Base-by-base conservation (phyloP, 768 basidiomycete species). In the Saitozyma sp. region DNA sequence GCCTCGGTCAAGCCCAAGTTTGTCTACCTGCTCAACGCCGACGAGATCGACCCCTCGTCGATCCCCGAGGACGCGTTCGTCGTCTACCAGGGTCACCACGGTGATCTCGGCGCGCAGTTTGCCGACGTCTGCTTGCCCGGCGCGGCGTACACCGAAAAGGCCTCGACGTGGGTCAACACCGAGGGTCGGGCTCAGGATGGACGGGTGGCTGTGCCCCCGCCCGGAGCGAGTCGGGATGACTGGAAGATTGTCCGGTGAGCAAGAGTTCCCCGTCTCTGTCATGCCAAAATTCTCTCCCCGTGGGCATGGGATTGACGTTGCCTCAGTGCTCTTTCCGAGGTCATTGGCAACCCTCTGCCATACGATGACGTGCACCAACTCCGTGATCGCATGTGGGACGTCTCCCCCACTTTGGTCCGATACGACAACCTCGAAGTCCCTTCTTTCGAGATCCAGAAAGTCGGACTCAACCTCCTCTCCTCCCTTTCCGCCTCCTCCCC, bases 41-140 rank as follows among this genome's bases (percentile, higher is more conserved):
- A 99, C 73, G 94, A 97, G 74, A 80, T 98, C 58, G 87, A 93
- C 77, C 89, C 92, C 46, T 85, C 86, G 54, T 86, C 89, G 3
- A 94, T 99, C 62, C 94, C 96, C 39, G 82, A 85, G 60, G 86
- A 92, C 70, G 92, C 95, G 3, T 98, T 98, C 73, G 94, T 98
- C 51, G 95, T 99, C 13, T 99, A 99, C 80, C 96, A 98, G 75
- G 96, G 96, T 42, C 94, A 97, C 79, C 96, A 99, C 76, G 96
- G 96, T 71, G 96, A 99, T 78, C 83, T 91, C 58, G 95, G 96
- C 42, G 96, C 96, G 3, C 91, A 92, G 72, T 87, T 93, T 20
- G 96, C 96, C n/a, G 96, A 99, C 75, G 92, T 98, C 62, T 91
- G 90, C 78, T 82, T 98, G 16, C 96, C 96, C 14, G 91, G 85